A percentile compares a stretch with the other conserved stretches of the same genome.
Evolutionary conservation across 345 rosid genomes (phyloP).

Genomic region (Psidium friedrichsthalianum): DNA sequence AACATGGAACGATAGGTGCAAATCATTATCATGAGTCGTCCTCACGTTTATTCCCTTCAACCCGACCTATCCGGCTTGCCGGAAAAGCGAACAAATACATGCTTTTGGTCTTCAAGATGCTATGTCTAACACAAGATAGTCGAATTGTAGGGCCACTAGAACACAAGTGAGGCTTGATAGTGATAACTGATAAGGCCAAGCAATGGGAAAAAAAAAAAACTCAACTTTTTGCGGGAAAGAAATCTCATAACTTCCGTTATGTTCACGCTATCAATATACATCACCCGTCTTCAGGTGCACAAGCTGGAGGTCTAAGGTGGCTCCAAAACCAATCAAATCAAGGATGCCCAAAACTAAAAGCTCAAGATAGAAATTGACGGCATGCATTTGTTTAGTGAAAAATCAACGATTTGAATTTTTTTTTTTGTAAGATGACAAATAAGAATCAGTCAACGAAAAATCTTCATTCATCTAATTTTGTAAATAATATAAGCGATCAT

Average conservation of each 20-base stretch:
- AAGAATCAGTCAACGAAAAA: background rate
- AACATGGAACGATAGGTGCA: background rate
- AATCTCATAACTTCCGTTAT: background rate
- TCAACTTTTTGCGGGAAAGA: background rate
- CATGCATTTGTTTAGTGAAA: background rate
- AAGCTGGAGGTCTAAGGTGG: background rate
- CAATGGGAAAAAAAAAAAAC: background rate
- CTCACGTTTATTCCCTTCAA: background rate
- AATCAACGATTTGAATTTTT: background rate
- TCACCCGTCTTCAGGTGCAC: background rate
- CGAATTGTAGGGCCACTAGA: background rate
- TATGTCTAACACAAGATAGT: background rate
- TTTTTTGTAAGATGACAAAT: background rate
- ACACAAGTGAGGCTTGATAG: background rate
- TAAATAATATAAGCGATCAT: background rate
- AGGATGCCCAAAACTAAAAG: background rate
- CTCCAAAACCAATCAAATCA: background rate
- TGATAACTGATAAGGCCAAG: background rate
- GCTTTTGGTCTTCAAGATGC: background rate
- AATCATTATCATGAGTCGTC: background rate
- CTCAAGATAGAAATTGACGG: background rate
- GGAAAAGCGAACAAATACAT: background rate
- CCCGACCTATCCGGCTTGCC: background rate
- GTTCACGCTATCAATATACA: background rate
- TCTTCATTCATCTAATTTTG: background rate